phyloP scores from a whole-genome alignment of 2,329 filamentous ascomycete species.

The Colletotrichum sp. region DNA sequence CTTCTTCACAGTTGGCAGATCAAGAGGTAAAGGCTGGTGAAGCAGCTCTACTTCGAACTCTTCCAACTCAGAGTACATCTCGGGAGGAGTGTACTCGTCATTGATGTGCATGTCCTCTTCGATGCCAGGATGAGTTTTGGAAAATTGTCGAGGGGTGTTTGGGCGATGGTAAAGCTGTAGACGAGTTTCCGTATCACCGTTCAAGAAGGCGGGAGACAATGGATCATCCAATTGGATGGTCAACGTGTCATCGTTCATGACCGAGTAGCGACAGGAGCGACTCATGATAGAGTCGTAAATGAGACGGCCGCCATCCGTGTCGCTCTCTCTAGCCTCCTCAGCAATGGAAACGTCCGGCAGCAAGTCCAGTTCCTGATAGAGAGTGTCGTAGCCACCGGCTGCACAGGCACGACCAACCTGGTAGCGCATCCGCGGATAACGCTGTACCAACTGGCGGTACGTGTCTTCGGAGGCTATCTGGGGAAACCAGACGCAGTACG shows the following conservation, averaged over 20 bases:
- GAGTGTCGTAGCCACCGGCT: slow-evolving; percentile 36
- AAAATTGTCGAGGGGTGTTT: background rate
- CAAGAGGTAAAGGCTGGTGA: slow-evolving; percentile 34
- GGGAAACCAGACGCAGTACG: slow-evolving; percentile 32
- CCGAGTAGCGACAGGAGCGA: slow-evolving; percentile 26
- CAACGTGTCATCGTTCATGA: slow-evolving; percentile 42
- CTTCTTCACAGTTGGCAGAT: slow-evolving; percentile 41
- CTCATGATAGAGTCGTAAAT: slow-evolving; percentile 40
- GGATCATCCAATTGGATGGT: slow-evolving; percentile 22
- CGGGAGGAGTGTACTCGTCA: background rate
- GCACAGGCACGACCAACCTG: slow-evolving; percentile 43
- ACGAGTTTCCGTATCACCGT: slow-evolving; percentile 38
- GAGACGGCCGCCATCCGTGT: slow-evolving; percentile 8
- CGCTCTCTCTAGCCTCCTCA: slow-evolving; percentile 39
- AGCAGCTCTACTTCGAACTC: slow-evolving; percentile 27
- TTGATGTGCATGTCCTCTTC: background rate
- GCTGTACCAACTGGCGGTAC: slow-evolving; percentile 35
- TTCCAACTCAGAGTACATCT: slow-evolving; percentile 20
- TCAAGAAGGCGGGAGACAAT: slow-evolving; percentile 26
- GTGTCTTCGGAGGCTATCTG: background rate
- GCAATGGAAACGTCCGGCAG: slow-evolving; percentile 39
- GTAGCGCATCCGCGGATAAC: slow-evolving; percentile 39
- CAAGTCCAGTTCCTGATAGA: slow-evolving; percentile 39
- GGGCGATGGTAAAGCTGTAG: background rate
- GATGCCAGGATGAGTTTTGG: background rate